phyloP scores from a whole-genome alignment of 306 rosid species.

The Glycine tomentella region DNA sequence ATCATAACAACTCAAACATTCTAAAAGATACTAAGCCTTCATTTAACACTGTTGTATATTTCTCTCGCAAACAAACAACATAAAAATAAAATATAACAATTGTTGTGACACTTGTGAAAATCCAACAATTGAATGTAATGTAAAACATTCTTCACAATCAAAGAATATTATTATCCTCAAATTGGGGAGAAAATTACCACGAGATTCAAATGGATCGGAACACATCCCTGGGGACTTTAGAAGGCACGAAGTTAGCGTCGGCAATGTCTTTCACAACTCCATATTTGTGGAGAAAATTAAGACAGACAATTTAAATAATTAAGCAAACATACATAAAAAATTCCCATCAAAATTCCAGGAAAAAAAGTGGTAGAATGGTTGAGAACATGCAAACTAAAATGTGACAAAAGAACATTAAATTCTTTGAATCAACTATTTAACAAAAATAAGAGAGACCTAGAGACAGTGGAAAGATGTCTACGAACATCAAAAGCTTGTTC shows the following conservation, averaged over 20 bases:
- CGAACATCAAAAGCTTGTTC: constrained; percentile 71
- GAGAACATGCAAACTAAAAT: background rate
- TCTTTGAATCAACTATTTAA: background rate
- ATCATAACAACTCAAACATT: constrained; percentile 16
- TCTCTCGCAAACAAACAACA: background rate
- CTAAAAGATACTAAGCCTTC: constrained; percentile 24
- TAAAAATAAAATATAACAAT: background rate
- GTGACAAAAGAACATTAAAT: background rate
- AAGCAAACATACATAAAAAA: background rate
- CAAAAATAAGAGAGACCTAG: constrained; percentile 57
- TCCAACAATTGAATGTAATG: constrained; percentile 60
- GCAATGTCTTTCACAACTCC: constrained; percentile 62
- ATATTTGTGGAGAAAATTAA: constrained; percentile 62
- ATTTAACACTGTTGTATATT: background rate
- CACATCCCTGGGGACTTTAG: constrained; percentile 72
- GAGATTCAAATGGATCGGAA: constrained; percentile 85
- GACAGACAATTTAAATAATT: background rate
- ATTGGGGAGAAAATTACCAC: constrained; percentile 67
- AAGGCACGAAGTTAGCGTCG: constrained; percentile 53
- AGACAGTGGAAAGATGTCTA: constrained; percentile 75
- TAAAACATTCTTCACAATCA: constrained; percentile 51
- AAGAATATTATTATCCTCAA: background rate
- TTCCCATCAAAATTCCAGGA: background rate
- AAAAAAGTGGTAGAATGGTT: background rate
- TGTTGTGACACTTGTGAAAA: background rate